Conservation (phyloP, 148 eudicot genomes). For the Fagopyrum homotropicum region DNA sequence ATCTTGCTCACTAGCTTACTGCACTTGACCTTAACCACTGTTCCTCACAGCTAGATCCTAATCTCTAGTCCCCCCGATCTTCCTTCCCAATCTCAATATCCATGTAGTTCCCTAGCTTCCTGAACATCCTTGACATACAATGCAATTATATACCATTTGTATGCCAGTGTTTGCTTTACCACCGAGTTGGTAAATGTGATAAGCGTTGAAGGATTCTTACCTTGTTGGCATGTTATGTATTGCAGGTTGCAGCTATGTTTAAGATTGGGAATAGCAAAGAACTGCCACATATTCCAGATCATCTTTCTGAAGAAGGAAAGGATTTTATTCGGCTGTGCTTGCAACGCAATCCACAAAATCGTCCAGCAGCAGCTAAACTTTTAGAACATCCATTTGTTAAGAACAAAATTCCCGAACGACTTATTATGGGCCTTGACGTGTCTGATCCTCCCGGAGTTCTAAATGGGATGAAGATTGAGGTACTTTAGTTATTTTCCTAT, state of each 20-base stretch:
- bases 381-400: constrained; percentile 81
- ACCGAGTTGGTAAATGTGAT: neutral
- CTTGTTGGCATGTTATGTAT: neutral
- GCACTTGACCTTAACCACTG: neutral
- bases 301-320: constrained; percentile 80
- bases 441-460: neutral
- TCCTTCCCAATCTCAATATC: no score
- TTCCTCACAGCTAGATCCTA: neutral
- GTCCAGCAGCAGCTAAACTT: constrained; percentile 72
- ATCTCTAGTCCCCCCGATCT: no score
- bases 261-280: constrained; percentile 94
- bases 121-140: neutral
- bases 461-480: neutral
- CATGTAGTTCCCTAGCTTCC: no score
- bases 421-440: neutral
- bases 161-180: neutral
- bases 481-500: neutral
- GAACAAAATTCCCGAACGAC: constrained; percentile 27
- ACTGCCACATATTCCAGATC: constrained; percentile 77
- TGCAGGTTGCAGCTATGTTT: constrained; percentile 89
- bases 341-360: constrained; percentile 65
- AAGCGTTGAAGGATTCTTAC: neutral
- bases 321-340: constrained; percentile 74
- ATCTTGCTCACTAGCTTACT: no score
- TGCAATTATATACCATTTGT: neutral